These are phyloP conservation scores for Niebla homalea DNA, from an alignment of 495 filamentous ascomycete species.

Conservation along the genomic window DNA sequence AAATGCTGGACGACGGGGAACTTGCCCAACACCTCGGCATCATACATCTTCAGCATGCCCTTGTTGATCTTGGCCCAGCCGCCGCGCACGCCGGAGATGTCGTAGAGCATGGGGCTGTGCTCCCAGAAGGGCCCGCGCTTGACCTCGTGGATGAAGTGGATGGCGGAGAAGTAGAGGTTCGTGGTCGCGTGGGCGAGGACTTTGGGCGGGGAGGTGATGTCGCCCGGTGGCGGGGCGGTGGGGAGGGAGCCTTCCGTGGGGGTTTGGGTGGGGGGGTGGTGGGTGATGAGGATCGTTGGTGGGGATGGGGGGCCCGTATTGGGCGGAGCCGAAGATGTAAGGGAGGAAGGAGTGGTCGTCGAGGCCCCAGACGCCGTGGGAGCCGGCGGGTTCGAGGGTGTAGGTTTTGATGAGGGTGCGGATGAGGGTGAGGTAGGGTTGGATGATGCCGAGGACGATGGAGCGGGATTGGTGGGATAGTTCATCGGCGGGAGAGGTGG, in stretches of 20 bases:
- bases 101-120: slow-evolving; percentile 87
- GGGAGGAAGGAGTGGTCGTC: slow-evolving; percentile 98
- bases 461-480: slow-evolving; percentile 52
- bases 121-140: slow-evolving; percentile 98
- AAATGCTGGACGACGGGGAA: slow-evolving; percentile 64
- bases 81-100: slow-evolving; percentile 77
- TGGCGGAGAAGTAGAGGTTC: slow-evolving; percentile 96
- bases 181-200: slow-evolving; percentile 54
- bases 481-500: slow-evolving; percentile 12
- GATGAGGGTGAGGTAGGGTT: slow-evolving; percentile 66
- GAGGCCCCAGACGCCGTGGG: slow-evolving; percentile 92
- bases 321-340: slow-evolving; percentile 84
- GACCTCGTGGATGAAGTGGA: slow-evolving; percentile 97
- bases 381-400: slow-evolving; percentile 89
- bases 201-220: slow-evolving; percentile 48
- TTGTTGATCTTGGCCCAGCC: slow-evolving; percentile 99
- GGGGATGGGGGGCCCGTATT: slow-evolving; percentile 64
- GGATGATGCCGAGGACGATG: slow-evolving; percentile 68
- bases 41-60: slow-evolving; percentile 67
- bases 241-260: slow-evolving; percentile 64
- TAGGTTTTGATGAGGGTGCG: slow-evolving; percentile 75
- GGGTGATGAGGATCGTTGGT: slow-evolving; percentile 32
- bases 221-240: slow-evolving; percentile 54
- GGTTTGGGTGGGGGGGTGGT: slow-evolving; percentile 25
- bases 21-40: slow-evolving; percentile 54